Percentiles rank a stretch among this genome's conserved stretches.
Conservation (phyloP, 352 stramenopile species). For the Peronospora destructor region DNA sequence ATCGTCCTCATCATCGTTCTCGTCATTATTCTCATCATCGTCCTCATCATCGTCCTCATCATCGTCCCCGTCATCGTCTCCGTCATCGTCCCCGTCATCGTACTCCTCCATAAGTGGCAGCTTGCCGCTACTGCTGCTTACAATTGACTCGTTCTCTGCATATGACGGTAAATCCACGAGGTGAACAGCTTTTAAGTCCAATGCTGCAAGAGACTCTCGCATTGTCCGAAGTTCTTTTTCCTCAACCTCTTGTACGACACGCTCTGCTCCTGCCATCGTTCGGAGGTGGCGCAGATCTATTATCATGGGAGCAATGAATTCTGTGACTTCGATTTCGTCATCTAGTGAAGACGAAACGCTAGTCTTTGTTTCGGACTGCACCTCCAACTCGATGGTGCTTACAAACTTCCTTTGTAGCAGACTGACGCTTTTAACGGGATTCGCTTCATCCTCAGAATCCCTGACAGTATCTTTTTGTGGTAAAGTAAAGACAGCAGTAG, state of each 20-base stretch:
- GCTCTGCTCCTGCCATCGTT: conserved; percentile 30
- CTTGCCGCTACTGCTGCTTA: conserved; percentile 15
- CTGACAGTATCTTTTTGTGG: conserved; percentile 4
- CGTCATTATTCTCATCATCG: conserved; percentile 9
- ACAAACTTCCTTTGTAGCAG: conserved; percentile 10
- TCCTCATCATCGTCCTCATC: conserved; percentile 11
- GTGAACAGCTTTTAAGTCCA: conserved; percentile 25
- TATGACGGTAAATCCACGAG: conserved; percentile 15
- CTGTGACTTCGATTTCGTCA: conserved; percentile 17
- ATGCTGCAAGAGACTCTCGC: conserved; percentile 25
- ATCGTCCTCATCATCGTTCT: conserved; percentile 12
- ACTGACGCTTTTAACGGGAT: conserved; percentile 7
- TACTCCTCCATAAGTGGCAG: conserved; percentile 25
- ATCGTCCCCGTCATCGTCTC: conserved; percentile 4
- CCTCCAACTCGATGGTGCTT: conserved; percentile 17
- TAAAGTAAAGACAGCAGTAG: conserved; percentile 2
- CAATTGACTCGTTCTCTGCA: conserved; percentile 9
- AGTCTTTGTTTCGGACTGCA: conserved; percentile 29
- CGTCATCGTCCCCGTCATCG: conserved; percentile 11
- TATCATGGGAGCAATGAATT: conserved; percentile 20
- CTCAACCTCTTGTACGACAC: conserved; percentile 29
- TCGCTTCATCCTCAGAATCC: conserved; percentile 11
- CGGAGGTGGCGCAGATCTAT: conserved; percentile 34
- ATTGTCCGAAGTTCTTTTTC: conserved; percentile 30
- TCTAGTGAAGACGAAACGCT: conserved; percentile 28